Evolutionary conservation across 495 filamentous ascomycete genomes (phyloP), one percentile per base, ranked within the genome.

Genomic region (Cetradonia linearis): DNA sequence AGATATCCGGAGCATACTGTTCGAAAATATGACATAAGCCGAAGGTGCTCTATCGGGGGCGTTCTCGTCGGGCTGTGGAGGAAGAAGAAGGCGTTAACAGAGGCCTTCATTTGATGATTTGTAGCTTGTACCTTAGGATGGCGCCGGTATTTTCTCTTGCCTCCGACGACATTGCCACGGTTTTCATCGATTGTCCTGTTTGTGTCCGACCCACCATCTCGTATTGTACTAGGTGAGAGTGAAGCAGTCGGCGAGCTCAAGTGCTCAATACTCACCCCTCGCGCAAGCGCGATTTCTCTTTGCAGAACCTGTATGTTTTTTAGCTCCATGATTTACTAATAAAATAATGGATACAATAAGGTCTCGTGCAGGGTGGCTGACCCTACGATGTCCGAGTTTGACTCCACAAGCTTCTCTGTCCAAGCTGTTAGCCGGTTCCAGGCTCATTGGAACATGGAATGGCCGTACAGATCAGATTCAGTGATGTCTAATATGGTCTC

Each of bases 11-110:
- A 40, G 77, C 83, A 70, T 72, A 88, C 86, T 85, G 69, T 90
- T 90, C 5, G 87, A 89, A 68, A 91, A 91, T 57, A 91, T 82
- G 27, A 91, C 87, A 70, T 91, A 91, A 38, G 87, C 87, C 11
- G 87, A 90, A 2, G 87, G 83, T 27, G 87, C 84, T 30, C 87
- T 74, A 66, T 88, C 86, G 18, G 87, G 87, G 4, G 87, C 87
- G 75, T 88, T 79, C 50, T 88, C 87, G 62, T 91, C 87, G 16
- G 85, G 72, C 83, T 88, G 62, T 37, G 11, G 25, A 50, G 6
- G 8, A 14, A 14, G 52, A 11, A 14, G 37, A 38, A 2, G 1
- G 25, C 47, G 16, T 46, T 27, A 55, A 50, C 49, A n/a, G 7
- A 18, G 25, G 37, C 23, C 36, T n/a, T 18, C 14, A 13, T 13